Base-by-base conservation (phyloP, 1,284 basidiomycete genomes). In the Tetrapyrgos nigripes region DNA sequence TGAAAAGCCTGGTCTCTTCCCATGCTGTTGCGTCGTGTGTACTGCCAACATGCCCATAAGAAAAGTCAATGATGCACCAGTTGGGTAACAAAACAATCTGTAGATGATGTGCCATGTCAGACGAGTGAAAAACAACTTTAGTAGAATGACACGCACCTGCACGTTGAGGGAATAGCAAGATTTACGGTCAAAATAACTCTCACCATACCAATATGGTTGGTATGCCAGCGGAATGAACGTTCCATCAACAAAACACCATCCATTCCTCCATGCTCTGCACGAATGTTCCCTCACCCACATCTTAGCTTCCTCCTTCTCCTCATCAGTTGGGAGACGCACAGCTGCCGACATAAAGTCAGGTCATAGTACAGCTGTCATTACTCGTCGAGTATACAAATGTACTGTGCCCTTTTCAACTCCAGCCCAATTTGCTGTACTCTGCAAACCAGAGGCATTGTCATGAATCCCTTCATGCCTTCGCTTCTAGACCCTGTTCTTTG, bases 201-300 rank as follows among this genome's bases (percentile, higher is more conserved):
- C 70, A 3, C 76, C 73, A 64, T 68, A 69, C 55, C 64, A 68
- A 2, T 58, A 62, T 5, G 76, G 77, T 19, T 63, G 63, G 8
- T 70, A 63, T 44, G 63, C 66, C 1, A 79, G 67, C 1, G 73
- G 71, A 11, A 79, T 60, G 1, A 77, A 60, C 1, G 72, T 79
- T 1, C 78, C 75, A 67, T 79, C 76, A 8, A 78, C 75, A 37
- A 78, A 66, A 50, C 67, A 70, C 54, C 61, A 79, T 11, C 77
- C 75, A 61, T 70, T 60, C 8, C 68, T 53, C 75, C 73, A 77
- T 14, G 62, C 71, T 17, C 55, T 37, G 62, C 76, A 78, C 1
- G 72, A 73, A 17, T 60, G 50, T 5, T 40, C 46, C 48, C 70
- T 66, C 2, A 77, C 73, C 75, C 73, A 76, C 3, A 48, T 54